Base-by-base conservation (phyloP, 75 land plant genomes). In the Larix kaempferi region DNA sequence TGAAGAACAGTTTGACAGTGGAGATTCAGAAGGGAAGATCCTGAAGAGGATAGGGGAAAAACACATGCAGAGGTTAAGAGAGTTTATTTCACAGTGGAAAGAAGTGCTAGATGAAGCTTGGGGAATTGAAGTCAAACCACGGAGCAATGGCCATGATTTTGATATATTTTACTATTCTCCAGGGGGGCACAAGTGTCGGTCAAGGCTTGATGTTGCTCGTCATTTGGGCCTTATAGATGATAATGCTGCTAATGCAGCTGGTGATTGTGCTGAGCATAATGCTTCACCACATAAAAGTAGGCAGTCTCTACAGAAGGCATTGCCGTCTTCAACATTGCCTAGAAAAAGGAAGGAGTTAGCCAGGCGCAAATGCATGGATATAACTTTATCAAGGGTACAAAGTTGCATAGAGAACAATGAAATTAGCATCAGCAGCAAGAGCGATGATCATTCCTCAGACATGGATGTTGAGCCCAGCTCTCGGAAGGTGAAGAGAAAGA, bases 201-300 rank as follows among this genome's bases (percentile, higher is more conserved):
- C 98, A 49, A 80, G 87, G 82, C 56, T 49, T 33, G 95, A 95
- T 23, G 93, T 90, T 76, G 93, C 91, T 76, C 60, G 77, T 59
- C 82, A 83, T 79, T 80, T 95, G 10, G 95, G 91, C 22, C 64
- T 90, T 74, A 64, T 35, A 25, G 78, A 77, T 22, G 69, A 66
- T 44, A 63, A 56, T 22, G 59, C 56, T 76, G 79, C 57, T 25
- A 44, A 29, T 49, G 77, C 80, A 6, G 8, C 62, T 49, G 65
- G 74, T 27, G 72, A 69, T 59, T 73, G 33, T 57, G 71, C 12
- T 58, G 76, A 80, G 57, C 78, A 71, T 16, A 56, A 57, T 76
- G 67, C 76, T 73, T 23, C 65, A 12, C 21, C 57, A 17, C 74
- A 79, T 21, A 91, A 82, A 76, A 73, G 77, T 29, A 63, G 73